Percentiles rank a stretch among this genome's conserved stretches.
These are phyloP conservation scores for Fusarium tupiense DNA, from an alignment of 2,329 filamentous ascomycete species.

Conservation along the genomic window DNA sequence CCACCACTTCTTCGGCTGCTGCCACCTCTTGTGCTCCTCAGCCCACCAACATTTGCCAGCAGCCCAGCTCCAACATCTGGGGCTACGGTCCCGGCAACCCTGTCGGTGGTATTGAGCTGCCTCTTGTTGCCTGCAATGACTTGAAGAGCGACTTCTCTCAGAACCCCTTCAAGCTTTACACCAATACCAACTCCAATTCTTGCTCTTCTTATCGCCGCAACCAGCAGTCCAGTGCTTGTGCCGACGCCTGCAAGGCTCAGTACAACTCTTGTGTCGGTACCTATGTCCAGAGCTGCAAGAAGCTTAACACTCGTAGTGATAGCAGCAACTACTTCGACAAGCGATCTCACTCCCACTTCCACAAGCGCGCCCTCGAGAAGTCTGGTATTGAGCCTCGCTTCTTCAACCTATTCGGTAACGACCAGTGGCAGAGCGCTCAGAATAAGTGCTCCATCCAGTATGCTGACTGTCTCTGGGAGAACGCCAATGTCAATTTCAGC, in stretches of 20 bases:
- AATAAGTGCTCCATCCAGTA: slow-evolving; percentile 62
- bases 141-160: slow-evolving; percentile 52
- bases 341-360: slow-evolving; percentile 34
- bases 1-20: slow-evolving; percentile 46
- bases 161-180: slow-evolving; percentile 65
- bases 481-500: slow-evolving; percentile 50
- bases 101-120: slow-evolving; percentile 62
- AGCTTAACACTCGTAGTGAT: slow-evolving; percentile 40
- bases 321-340: slow-evolving; percentile 30
- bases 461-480: slow-evolving; percentile 57
- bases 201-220: slow-evolving; percentile 57
- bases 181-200: slow-evolving; percentile 51
- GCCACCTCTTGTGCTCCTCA: slow-evolving; percentile 54
- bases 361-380: slow-evolving; percentile 41
- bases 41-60: slow-evolving; percentile 62
- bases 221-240: slow-evolving; percentile 54
- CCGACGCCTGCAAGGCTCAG: slow-evolving; percentile 64
- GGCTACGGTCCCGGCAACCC: slow-evolving; percentile 74
- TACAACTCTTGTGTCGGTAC: slow-evolving; percentile 58
- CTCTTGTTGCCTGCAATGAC: slow-evolving; percentile 66
- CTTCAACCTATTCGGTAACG: slow-evolving; percentile 44
- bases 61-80: slow-evolving; percentile 65
- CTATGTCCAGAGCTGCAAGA: slow-evolving; percentile 61
- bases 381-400: slow-evolving; percentile 40
- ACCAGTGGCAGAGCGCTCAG: slow-evolving; percentile 45